Evolutionary conservation across 2,329 filamentous ascomycete species (phyloP).

Genomic region (Pestalotiopsis sp.): DNA sequence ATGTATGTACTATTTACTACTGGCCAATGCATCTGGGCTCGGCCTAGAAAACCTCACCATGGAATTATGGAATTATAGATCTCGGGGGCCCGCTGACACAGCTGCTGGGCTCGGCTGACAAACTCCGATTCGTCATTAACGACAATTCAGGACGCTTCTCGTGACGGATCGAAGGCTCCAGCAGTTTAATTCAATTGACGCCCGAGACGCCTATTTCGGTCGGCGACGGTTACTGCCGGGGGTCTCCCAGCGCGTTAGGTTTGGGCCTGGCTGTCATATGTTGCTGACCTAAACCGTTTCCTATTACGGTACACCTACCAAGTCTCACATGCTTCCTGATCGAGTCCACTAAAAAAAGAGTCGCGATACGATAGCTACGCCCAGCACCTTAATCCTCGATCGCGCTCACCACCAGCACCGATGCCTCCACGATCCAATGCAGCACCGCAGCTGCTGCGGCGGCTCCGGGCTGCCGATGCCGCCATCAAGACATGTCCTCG

Average conservation of each 20-base stretch:
- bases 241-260: not conserved
- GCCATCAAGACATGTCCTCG: not conserved
- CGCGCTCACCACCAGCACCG: conserved; percentile 1
- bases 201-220: not conserved
- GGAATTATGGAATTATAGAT: not conserved
- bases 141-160: not conserved
- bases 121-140: conserved; percentile 8
- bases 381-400: not conserved
- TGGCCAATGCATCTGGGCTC: not conserved
- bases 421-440: conserved; percentile 19
- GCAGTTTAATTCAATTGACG: not conserved
- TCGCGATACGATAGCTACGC: not conserved
- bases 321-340: not conserved
- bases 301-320: not conserved
- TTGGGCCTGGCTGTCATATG: not conserved
- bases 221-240: not conserved
- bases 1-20: too few species aligned
- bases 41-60: not conserved
- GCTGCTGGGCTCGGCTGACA: conserved; percentile 10
- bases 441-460: conserved; percentile 12
- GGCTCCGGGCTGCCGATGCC: conserved; percentile 9
- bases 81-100: conserved; percentile 2
- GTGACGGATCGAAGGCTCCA: not conserved
- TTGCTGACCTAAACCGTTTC: not conserved
- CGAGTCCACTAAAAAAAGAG: not conserved